A percentile compares a stretch with the other conserved stretches of the same genome.
Conservation (phyloP, 192 early-diverging fungal genomes). For the Rhizophagus sp. region DNA sequence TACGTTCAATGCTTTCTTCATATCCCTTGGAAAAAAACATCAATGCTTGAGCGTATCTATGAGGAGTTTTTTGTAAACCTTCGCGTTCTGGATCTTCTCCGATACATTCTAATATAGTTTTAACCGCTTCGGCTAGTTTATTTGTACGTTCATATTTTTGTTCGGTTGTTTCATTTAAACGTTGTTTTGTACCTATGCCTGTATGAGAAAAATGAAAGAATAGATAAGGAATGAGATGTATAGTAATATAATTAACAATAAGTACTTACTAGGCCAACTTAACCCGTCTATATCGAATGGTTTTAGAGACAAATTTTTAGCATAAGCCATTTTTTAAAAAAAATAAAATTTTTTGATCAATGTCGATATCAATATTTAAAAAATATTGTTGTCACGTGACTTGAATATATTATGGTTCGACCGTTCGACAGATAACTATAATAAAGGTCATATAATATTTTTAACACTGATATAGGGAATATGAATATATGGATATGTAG, state of each 20-base stretch:
- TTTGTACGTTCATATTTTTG: slow-evolving; percentile 67
- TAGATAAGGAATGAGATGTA: neutral
- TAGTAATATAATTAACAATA: neutral
- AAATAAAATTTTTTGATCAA: no score
- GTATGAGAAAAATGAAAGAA: neutral
- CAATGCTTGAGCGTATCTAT: slow-evolving; percentile 94
- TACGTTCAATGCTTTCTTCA: slow-evolving; percentile 82
- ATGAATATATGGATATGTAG: no score
- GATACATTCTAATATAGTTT: slow-evolving; percentile 85
- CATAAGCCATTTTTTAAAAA: neutral
- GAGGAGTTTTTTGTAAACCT: slow-evolving; percentile 92
- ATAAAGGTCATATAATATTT: no score
- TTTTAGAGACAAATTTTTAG: slow-evolving; percentile 6
- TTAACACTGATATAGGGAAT: no score
- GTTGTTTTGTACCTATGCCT: slow-evolving; percentile 79
- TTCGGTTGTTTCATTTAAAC: slow-evolving; percentile 77
- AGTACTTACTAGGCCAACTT: slow-evolving; percentile 79
- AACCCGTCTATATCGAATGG: slow-evolving; percentile 72
- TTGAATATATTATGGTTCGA: no score
- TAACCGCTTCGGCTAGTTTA: slow-evolving; percentile 84
- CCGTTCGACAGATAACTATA: no score
- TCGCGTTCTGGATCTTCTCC: slow-evolving; percentile 95
- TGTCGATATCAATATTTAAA: no score
- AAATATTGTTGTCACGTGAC: no score
- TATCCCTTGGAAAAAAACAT: slow-evolving; percentile 99